A percentile compares a stretch with the other conserved stretches of the same genome.
Evolutionary conservation across 169 alveolate genomes (phyloP).

Genomic region (Eimeria falciformis): DNA sequence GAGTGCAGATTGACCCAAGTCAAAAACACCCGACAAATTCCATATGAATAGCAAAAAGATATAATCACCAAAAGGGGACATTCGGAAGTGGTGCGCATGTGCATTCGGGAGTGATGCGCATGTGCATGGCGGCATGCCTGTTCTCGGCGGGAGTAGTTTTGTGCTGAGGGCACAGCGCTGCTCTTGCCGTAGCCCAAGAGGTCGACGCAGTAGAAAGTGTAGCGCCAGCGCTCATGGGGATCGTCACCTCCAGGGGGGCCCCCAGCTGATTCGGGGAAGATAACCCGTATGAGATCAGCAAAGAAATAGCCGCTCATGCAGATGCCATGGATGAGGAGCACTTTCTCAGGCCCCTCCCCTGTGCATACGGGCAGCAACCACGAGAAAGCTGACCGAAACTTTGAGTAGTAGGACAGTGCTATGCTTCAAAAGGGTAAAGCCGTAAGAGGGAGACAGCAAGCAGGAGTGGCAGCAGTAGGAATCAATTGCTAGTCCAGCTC

Average conservation of each 20-base stretch:
- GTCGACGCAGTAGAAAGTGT: conserved; percentile 72
- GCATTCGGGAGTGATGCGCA: no score
- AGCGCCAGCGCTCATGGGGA: conserved; percentile 48
- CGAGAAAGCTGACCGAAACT: neutral
- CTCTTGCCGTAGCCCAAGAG: conserved; percentile 69
- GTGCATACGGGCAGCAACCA: neutral
- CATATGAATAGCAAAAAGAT: no score
- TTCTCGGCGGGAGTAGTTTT: conserved; percentile 69
- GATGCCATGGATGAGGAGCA: conserved; percentile 70
- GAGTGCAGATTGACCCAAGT: no score
- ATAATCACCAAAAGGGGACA: no score
- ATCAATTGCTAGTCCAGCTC: neutral
- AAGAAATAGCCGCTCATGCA: conserved; percentile 75
- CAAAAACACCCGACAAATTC: no score
- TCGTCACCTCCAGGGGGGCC: neutral
- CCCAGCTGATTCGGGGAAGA: conserved; percentile 4
- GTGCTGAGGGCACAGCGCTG: conserved; percentile 32
- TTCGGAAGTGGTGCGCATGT: no score
- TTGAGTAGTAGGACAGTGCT: no score
- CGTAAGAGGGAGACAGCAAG: no score
- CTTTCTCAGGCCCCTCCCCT: conserved; percentile 73
- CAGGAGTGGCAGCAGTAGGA: neutral
- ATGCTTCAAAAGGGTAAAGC: no score
- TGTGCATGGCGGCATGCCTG: conserved; percentile 20
- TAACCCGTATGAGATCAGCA: conserved; percentile 54